Conservation (phyloP, 805 yeast genomes). For the Hanseniaspora nectarophila region DNA sequence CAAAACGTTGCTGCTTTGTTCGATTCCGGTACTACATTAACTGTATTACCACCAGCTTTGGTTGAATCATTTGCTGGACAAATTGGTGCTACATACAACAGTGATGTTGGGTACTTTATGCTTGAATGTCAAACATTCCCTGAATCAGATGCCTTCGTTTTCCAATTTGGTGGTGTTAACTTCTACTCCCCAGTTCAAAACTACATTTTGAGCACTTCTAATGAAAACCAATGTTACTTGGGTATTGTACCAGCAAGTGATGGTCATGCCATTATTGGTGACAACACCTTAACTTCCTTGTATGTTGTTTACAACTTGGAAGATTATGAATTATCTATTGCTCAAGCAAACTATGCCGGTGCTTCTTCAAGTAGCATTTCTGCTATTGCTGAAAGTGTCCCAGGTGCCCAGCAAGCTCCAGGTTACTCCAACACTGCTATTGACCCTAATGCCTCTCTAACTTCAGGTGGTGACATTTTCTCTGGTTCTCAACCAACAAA, state of each 20-base stretch:
- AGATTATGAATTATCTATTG: constrained; percentile 44
- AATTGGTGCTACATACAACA: constrained; percentile 37
- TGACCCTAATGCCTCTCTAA: constrained; percentile 19
- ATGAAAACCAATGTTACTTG: constrained; percentile 32
- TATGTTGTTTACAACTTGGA: constrained; percentile 57
- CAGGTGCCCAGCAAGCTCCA: constrained; percentile 40
- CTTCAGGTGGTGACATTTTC: constrained; percentile 25
- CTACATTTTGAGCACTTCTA: constrained; percentile 21
- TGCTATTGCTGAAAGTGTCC: constrained; percentile 26
- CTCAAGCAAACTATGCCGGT: constrained; percentile 31
- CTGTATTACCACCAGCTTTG: constrained; percentile 1
- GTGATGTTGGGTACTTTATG: constrained; percentile 34
- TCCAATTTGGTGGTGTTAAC: constrained; percentile 48
- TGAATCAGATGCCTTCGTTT: constrained; percentile 29
- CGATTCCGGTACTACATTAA: constrained; percentile 45
- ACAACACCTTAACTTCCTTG: constrained; percentile 44
- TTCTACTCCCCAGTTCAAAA: constrained; percentile 40
- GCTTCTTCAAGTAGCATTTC: constrained; percentile 19
- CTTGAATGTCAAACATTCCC: constrained; percentile 32
- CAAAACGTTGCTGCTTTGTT: constrained; percentile 32
- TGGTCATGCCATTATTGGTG: constrained; percentile 38
- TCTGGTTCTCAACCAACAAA: constrained; percentile 15
- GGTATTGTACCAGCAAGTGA: constrained; percentile 31
- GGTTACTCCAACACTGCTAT: constrained; percentile 37
- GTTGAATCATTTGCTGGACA: constrained; percentile 9